Evolutionary conservation across 228 moss, liverwort and hornwort genomes (phyloP).

Genomic region (Sphagnum fallax): DNA sequence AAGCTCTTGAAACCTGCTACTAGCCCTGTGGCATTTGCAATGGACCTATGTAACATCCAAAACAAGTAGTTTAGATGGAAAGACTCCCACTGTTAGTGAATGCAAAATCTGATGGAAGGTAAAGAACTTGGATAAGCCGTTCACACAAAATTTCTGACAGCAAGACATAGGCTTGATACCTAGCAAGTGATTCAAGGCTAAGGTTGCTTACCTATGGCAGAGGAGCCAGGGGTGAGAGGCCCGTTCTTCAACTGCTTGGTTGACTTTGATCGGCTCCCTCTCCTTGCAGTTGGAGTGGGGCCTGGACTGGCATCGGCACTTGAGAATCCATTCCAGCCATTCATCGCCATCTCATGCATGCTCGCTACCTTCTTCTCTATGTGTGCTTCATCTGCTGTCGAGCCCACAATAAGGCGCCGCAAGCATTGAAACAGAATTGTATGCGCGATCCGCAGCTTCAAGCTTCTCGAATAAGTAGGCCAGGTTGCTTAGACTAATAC

Average conservation of each 20-base stretch:
- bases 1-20: too few relatives aligned
- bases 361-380: conserved; percentile 40
- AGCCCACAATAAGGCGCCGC: neutral
- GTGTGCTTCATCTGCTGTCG: conserved; percentile 48
- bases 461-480: too few relatives aligned
- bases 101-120: neutral
- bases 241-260: conserved; percentile 63
- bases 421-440: too few relatives aligned
- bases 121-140: neutral
- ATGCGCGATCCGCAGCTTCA: too few relatives aligned
- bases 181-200: neutral
- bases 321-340: conserved; percentile 49
- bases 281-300: conserved; percentile 31
- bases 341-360: conserved; percentile 53
- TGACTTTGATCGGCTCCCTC: conserved; percentile 59
- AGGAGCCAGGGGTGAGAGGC: conserved; percentile 46
- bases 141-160: neutral
- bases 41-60: neutral
- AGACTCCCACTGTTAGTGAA: neutral
- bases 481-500: too few relatives aligned
- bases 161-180: neutral
- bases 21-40: too few relatives aligned
- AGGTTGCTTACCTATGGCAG: conserved; percentile 36
- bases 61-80: neutral
- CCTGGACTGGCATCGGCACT: conserved; percentile 50